Percentiles rank a stretch among this genome's conserved stretches.
These are phyloP conservation scores for Pseudozyma tsukubaensis DNA, from an alignment of 1,284 basidiomycete species.

Conservation along the genomic window DNA sequence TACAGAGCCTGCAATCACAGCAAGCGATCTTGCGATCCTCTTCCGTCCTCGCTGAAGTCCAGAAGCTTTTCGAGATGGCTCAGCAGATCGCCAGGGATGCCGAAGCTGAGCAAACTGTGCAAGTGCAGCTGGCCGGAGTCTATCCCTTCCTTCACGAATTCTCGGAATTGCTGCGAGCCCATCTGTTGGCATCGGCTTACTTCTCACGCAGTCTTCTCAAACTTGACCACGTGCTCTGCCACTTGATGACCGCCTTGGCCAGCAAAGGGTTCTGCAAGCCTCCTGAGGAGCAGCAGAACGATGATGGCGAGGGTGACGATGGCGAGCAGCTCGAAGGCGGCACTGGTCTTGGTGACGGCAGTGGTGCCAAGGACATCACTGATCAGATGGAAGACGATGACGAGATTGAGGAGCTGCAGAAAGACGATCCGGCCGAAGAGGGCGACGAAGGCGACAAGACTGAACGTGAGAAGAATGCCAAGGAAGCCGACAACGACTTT, in stretches of 20 bases:
- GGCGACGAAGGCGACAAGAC: constrained; percentile 69
- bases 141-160: constrained; percentile 62
- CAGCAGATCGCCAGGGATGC: constrained; percentile 17
- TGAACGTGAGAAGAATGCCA: constrained; percentile 73
- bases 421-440: constrained; percentile 75
- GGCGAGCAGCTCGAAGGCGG: constrained; percentile 64
- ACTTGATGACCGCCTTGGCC: constrained; percentile 79
- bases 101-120: constrained; percentile 21
- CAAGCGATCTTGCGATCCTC: constrained; percentile 39
- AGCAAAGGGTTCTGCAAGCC: constrained; percentile 83
- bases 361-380: constrained; percentile 72
- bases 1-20: constrained; percentile 25
- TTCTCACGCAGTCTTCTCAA: constrained; percentile 88
- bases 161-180: constrained; percentile 70
- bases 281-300: constrained; percentile 53
- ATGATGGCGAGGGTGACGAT: constrained; percentile 51
- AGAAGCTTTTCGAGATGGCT: constrained; percentile 24
- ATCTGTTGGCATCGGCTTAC: constrained; percentile 68
- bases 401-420: constrained; percentile 90
- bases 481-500: constrained; percentile 74
- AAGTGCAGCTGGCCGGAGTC: constrained; percentile 39
- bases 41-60: constrained; percentile 36
- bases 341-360: constrained; percentile 66
- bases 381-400: constrained; percentile 76
- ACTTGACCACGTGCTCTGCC: constrained; percentile 81